These are phyloP conservation scores for Kokia cookei DNA, from an alignment of 441 rosid species.

Conservation along the genomic window DNA sequence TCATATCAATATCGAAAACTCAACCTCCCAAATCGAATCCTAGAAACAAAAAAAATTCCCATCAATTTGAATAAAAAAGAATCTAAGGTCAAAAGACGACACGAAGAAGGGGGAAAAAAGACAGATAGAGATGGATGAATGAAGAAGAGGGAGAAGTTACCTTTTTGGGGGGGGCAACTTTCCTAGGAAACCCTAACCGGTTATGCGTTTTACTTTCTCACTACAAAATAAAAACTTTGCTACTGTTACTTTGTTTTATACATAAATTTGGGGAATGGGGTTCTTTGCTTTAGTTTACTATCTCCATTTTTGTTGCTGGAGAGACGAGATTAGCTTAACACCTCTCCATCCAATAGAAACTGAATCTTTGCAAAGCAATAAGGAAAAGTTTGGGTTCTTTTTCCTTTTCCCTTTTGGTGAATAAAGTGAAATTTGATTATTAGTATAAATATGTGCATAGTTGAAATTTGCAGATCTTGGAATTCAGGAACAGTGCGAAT, in stretches of 20 bases:
- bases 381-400: not conserved
- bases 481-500: conserved; percentile 69
- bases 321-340: not conserved
- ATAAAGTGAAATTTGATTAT: not conserved
- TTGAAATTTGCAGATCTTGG: conserved; percentile 42
- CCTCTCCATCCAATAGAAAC: conserved; percentile 9
- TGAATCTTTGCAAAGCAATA: not conserved
- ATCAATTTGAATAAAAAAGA: conserved; percentile 1
- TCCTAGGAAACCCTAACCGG: conserved; percentile 32
- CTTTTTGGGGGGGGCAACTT: conserved; percentile 25
- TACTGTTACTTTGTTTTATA: not conserved
- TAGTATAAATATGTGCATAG: not conserved
- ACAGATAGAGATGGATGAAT: not conserved
- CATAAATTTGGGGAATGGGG: not conserved
- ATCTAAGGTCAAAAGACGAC: not conserved
- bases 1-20: conserved; percentile 10
- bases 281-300: not conserved
- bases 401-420: not conserved
- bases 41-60: not conserved
- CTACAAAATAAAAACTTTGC: not conserved
- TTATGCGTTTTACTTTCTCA: conserved; percentile 11
- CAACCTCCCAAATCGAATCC: not conserved
- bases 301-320: not conserved
- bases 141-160: conserved; percentile 3
- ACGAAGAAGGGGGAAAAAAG: not conserved